Base-by-base conservation (phyloP, 1,139 yeast genomes). In the Scheffersomyces segobiensis region DNA sequence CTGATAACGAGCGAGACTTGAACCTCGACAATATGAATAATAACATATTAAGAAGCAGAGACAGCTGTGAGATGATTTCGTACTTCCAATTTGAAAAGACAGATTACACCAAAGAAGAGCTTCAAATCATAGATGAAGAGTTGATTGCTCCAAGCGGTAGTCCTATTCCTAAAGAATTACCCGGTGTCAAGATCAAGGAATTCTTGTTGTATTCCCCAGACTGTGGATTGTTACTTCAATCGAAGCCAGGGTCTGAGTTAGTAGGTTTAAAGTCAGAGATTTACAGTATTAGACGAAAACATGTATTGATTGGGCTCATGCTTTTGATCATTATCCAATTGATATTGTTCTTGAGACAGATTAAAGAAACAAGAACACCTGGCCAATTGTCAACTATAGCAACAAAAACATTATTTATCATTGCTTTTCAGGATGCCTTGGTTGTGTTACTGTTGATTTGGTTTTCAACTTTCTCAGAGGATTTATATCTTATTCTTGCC, bases 171-270 rank as follows among this genome's bases (percentile, higher is more conserved):
- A 60, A 69, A 0, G 61, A 66, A 6, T 70, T 88, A 1, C 98
- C 97, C 0, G 69, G 73, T 1, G 65, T 93, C 19, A 75, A 75
- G 47, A 67, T 92, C 14, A 71, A 81, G 7, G 74, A 81, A 10
- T 91, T 89, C 5, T 63, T 91, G 24, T 61, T 91, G 20, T 93
- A 90, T 67, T 91, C 97, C 0, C 98, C 98, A 0, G 97, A 93
- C 69, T 93, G 98, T 76, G 97, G 93, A 0, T 69, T 88, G 3
- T 71, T 82, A 0, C 62, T 91, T 12, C 71, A 76, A 2, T 65
- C 84, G 17, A 75, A 76, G 26, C 59, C 66, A 6, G 66, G 70
- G 3, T 58, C 63, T 2, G 52, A 50, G 1, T 75, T 84, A n/a
- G 64, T 63, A n/a, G 97, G 97, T 0, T 76, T 82, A 20, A 83